Conservation (phyloP, 495 filamentous ascomycete species). For the Bombardia bombarda region DNA sequence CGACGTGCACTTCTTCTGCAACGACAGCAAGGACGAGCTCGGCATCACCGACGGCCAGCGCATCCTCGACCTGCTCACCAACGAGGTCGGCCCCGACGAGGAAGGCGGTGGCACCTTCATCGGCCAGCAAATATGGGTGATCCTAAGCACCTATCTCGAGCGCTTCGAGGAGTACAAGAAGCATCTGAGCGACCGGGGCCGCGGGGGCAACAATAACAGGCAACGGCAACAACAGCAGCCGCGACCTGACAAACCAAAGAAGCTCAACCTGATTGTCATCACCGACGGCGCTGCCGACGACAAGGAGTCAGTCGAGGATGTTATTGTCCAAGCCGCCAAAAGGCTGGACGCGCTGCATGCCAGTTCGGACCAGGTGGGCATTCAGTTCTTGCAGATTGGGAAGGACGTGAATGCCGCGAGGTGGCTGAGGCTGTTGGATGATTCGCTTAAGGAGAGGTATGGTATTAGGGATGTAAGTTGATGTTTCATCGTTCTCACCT, state of each 20-base stretch:
- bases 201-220: too few relatives aligned
- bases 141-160: conserved; percentile 55
- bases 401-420: conserved; percentile 48
- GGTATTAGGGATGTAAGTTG: conserved; percentile 7
- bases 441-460: conserved; percentile 7
- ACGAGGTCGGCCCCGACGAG: conserved; percentile 40
- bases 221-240: neutral
- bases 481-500: too few relatives aligned
- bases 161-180: conserved; percentile 10
- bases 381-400: conserved; percentile 88
- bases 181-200: too few relatives aligned
- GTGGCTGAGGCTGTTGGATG: conserved; percentile 9
- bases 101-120: conserved; percentile 54
- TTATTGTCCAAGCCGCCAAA: conserved; percentile 56
- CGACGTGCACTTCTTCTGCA: conserved; percentile 79
- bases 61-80: conserved; percentile 57
- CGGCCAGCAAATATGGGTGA: conserved; percentile 53
- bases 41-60: conserved; percentile 45
- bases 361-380: conserved; percentile 68
- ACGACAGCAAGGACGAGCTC: conserved; percentile 25
- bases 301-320: conserved; percentile 48
- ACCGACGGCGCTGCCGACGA: conserved; percentile 76
- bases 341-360: conserved; percentile 62
- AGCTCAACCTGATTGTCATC: conserved; percentile 78
- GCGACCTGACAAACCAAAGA: conserved; percentile 45